Evolutionary conservation across 2,329 filamentous ascomycete species (phyloP).

Genomic region (Sordariomycetes sp.): DNA sequence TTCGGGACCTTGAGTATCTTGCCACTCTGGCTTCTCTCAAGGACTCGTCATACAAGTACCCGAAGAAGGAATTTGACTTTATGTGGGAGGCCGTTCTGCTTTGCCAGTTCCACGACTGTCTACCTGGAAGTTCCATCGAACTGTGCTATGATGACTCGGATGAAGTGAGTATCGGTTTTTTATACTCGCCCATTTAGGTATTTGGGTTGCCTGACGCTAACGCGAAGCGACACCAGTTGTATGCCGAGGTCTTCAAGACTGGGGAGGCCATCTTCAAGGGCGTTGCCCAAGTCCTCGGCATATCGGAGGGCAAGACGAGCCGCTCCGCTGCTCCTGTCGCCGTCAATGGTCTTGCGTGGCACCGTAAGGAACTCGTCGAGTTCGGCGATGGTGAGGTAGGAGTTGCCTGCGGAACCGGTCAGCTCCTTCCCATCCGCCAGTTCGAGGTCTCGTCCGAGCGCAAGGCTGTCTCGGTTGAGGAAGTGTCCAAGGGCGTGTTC

Average conservation of each 20-base stretch:
- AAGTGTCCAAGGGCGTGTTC: conserved; percentile 49
- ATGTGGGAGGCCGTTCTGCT: conserved; percentile 92
- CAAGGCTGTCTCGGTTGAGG: conserved; percentile 36
- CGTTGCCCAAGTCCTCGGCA: conserved; percentile 53
- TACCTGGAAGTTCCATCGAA: conserved; percentile 88
- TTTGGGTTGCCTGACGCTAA: conserved; percentile 12
- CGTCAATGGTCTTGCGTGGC: conserved; percentile 82
- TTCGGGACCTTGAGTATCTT: conserved; percentile 79
- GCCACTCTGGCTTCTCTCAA: conserved; percentile 75
- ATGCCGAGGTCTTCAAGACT: conserved; percentile 67
- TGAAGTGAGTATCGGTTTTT: conserved; percentile 32
- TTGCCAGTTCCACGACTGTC: conserved; percentile 95
- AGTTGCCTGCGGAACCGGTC: conserved; percentile 43
- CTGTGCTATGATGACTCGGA: conserved; percentile 98
- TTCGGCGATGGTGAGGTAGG: conserved; percentile 39
- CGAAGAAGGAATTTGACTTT: conserved; percentile 81
- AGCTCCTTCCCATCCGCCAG: conserved; percentile 33
- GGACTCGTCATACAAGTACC: conserved; percentile 67
- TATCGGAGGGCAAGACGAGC: conserved; percentile 29
- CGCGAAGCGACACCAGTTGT: conserved; percentile 37
- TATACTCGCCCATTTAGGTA: not conserved
- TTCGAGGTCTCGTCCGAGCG: conserved; percentile 31
- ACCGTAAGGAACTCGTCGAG: conserved; percentile 59
- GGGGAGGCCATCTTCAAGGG: conserved; percentile 61
- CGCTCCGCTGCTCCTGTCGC: conserved; percentile 40